Conservation (phyloP, 345 rosid genomes). For the Lepidium africanum region DNA sequence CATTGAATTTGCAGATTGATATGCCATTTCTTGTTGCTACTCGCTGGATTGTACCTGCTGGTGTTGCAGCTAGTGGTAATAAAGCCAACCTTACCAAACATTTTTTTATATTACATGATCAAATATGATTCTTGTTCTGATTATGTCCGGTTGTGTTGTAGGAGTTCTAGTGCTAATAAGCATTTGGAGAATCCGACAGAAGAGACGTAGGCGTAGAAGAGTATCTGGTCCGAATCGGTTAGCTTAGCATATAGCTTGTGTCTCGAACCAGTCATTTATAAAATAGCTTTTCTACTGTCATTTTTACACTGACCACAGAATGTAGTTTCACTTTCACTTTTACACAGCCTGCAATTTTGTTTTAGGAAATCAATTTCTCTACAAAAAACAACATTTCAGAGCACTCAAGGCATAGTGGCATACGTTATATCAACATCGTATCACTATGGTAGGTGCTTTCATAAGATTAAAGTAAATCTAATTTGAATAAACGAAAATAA, state of each 20-base stretch:
- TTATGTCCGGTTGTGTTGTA: conserved; percentile 17
- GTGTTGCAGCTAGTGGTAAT: conserved; percentile 59
- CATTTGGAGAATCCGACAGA: conserved; percentile 76
- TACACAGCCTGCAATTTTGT: not conserved
- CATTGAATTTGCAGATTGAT: conserved; percentile 52
- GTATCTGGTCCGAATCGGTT: conserved; percentile 48
- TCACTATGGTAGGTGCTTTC: too few species aligned
- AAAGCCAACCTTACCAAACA: not conserved
- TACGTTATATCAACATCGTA: too few species aligned
- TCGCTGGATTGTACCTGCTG: conserved; percentile 76
- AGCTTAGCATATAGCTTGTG: conserved; percentile 14
- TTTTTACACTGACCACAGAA: conserved; percentile 17
- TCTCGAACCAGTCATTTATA: not conserved
- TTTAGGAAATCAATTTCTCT: too few species aligned
- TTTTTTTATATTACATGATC: not conserved
- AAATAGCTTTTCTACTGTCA: not conserved
- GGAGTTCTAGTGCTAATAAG: conserved; percentile 60
- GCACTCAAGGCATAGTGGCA: too few species aligned
- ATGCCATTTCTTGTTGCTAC: conserved; percentile 57
- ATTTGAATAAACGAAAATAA: not conserved
- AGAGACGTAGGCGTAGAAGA: conserved; percentile 62
- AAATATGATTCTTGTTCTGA: not conserved
- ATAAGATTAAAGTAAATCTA: not conserved
- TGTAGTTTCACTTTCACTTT: conserved; percentile 8
- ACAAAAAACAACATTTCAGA: too few species aligned